A percentile compares a stretch with the other conserved stretches of the same genome.
These are phyloP conservation scores for Dactylellina leptospora DNA, from an alignment of 2,329 filamentous ascomycete species.

Conservation along the genomic window DNA sequence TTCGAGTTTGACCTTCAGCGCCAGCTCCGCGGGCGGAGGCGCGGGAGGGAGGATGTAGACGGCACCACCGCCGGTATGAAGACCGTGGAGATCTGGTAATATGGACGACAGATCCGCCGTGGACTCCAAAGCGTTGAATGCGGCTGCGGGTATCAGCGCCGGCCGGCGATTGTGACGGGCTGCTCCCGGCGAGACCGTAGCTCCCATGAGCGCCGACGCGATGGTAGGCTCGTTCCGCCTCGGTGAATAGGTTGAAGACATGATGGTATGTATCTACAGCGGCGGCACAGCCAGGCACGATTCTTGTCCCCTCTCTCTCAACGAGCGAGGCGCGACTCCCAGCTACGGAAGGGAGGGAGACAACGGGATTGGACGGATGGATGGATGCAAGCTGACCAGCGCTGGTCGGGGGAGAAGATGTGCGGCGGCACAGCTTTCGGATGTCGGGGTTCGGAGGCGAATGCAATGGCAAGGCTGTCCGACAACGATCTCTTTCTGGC, in stretches of 20 bases:
- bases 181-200: constrained; percentile 24
- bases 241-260: constrained; percentile 38
- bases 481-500: too few species aligned
- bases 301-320: not conserved
- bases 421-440: not conserved
- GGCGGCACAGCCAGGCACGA: not conserved
- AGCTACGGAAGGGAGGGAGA: not conserved
- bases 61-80: constrained; percentile 22
- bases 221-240: constrained; percentile 31
- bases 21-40: constrained; percentile 31
- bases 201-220: constrained; percentile 22
- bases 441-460: too few species aligned
- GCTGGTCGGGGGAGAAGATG: not conserved
- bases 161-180: constrained; percentile 25
- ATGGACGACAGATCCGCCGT: constrained; percentile 43
- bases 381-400: not conserved
- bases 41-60: constrained; percentile 42
- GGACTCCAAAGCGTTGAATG: constrained; percentile 43
- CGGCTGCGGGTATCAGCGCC: constrained; percentile 41
- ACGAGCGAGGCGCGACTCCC: not conserved
- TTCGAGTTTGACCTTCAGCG: constrained; percentile 36
- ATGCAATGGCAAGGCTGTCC: too few species aligned
- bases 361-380: not conserved
- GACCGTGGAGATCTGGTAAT: constrained; percentile 39
- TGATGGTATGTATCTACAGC: not conserved